Evolutionary conservation across 1,284 basidiomycete genomes (phyloP).

Genomic region (Singerocomus rubriflavus): DNA sequence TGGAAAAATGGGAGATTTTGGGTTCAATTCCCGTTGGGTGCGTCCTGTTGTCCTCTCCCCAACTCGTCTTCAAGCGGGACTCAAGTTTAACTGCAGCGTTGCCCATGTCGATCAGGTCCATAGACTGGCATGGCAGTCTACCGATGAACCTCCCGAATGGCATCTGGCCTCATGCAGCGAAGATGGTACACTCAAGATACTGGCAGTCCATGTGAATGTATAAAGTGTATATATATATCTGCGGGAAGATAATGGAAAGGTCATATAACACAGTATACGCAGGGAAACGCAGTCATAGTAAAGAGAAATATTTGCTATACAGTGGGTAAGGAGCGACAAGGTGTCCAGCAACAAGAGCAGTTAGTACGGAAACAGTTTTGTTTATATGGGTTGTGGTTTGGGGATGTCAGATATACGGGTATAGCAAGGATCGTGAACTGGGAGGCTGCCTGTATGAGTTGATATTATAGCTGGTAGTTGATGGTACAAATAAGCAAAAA

Average conservation of each 20-base stretch:
- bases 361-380: constrained; percentile 66
- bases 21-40: constrained; percentile 49
- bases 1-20: constrained; percentile 49
- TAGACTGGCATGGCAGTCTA: constrained; percentile 63
- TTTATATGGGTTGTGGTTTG: constrained; percentile 33
- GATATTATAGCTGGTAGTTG: constrained; percentile 41
- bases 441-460: constrained; percentile 34
- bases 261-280: constrained; percentile 32
- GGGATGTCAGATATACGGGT: constrained; percentile 60
- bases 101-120: constrained; percentile 71
- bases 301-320: constrained; percentile 57
- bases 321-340: constrained; percentile 52
- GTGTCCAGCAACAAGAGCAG: constrained; percentile 38
- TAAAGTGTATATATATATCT: constrained; percentile 35
- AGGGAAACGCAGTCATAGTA: constrained; percentile 23
- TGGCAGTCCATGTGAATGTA: constrained; percentile 48
- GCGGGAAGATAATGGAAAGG: constrained; percentile 16
- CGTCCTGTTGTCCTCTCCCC: constrained; percentile 13
- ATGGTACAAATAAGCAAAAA: constrained; percentile 28
- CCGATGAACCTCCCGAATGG: constrained; percentile 28
- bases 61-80: constrained; percentile 1
- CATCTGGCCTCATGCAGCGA: constrained; percentile 64
- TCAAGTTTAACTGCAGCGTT: constrained; percentile 38
- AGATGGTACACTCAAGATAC: constrained; percentile 76
- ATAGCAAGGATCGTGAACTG: constrained; percentile 49